phyloP scores from a whole-genome alignment of 2,329 filamentous ascomycete genomes.

The Ambrosiella xylebori region DNA sequence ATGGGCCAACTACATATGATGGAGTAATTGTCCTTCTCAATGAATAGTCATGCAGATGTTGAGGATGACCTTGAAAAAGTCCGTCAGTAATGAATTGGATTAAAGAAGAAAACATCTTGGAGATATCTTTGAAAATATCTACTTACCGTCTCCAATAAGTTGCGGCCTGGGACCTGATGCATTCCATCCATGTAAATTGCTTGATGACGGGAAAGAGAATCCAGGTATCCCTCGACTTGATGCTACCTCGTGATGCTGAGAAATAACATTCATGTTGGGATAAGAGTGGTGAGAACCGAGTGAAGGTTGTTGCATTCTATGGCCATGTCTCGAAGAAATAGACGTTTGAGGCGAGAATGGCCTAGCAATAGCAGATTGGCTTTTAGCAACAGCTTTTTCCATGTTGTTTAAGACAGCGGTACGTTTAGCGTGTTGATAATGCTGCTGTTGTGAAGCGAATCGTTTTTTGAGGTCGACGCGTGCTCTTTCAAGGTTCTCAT shows the following conservation, averaged over 20 bases:
- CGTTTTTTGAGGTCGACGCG: slow-evolving; percentile 56
- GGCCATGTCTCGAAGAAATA: too few relatives aligned
- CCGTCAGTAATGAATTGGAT: too few relatives aligned
- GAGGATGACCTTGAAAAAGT: neutral
- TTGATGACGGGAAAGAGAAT: too few relatives aligned
- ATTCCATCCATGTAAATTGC: too few relatives aligned
- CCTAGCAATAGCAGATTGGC: neutral
- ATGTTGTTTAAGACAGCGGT: slow-evolving; percentile 36
- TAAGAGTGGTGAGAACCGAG: neutral
- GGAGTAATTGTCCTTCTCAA: neutral
- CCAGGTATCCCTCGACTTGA: neutral
- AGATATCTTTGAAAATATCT: too few relatives aligned
- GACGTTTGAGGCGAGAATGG: neutral
- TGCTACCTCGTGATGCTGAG: neutral
- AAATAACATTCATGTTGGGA: neutral
- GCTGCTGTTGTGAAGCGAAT: slow-evolving; percentile 48
- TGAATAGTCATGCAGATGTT: neutral
- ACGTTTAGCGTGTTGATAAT: slow-evolving; percentile 43
- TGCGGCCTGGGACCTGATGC: too few relatives aligned
- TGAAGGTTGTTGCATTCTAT: neutral
- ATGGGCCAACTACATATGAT: neutral
- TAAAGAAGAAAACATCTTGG: too few relatives aligned
- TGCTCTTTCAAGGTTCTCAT: slow-evolving; percentile 49
- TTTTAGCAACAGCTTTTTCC: slow-evolving; percentile 34
- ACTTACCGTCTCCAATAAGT: too few relatives aligned